Base-by-base conservation (phyloP, 2,329 filamentous ascomycete species). In the Cytospora piceae region DNA sequence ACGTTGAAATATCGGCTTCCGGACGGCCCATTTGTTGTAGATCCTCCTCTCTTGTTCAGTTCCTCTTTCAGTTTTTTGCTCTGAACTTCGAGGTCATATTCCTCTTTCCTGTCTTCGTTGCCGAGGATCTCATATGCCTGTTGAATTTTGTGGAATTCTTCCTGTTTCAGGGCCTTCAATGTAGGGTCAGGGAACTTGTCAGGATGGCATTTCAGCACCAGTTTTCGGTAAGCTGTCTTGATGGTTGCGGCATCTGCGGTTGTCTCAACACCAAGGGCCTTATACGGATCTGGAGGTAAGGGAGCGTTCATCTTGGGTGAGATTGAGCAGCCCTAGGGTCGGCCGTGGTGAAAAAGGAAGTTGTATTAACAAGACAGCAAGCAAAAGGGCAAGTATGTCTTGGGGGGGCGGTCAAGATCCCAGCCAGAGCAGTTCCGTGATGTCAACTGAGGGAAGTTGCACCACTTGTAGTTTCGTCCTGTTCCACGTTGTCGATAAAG, bases 121-220 rank as follows among this genome's bases (percentile, higher is more conserved):
- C 87, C 91, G 67, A 99, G 86, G 34, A 95, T 83, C 78, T 98
- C 95, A 78, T 97, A 99, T 59, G 95, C 94, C 72, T 94, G 87
- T 77, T 97, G 94, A 39, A 98, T 92, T 75, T 88, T 89, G 78
- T 97, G 93, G 74, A 98, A 99, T 77, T 96, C 90, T 71, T 93
- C 89, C 72, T 91, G 88, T 77, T 94, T 96, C 71, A 87, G 81
- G 66, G 87, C 87, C 78, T 95, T 96, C 72, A 91, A 81, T 20
- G 87, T 82, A 61, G 90, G 87, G 73, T 96, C 87, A 70, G 93
- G 89, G 69, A 96, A 87, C 80, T 97, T 96, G 82, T 97, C 94
- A 39, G 94, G 94, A 72, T 97, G 94, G 74, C 90, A 94, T 77
- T 91, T 93, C 71, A 97, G 85, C 42, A 92, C 92, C 51, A 96